Evolutionary conservation across 176 grass and related monocot genomes (phyloP).

Genomic region (Rhynchospora tenuis): DNA sequence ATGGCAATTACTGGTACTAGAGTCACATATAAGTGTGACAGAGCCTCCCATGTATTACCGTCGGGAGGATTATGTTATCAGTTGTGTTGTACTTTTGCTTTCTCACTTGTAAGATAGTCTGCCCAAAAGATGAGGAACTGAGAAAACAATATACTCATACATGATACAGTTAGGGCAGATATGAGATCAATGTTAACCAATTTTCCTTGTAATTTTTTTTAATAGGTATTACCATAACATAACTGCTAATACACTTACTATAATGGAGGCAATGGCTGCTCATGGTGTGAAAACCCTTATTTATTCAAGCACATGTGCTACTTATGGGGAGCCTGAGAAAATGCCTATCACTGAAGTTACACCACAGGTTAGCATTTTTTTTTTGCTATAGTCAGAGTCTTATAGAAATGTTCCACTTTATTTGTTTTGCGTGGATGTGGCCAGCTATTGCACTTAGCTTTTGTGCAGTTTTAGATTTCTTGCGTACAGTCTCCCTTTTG

Average conservation of each 20-base stretch:
- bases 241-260: slow-evolving; percentile 74
- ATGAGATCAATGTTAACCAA: background rate
- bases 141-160: background rate
- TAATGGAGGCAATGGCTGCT: slow-evolving; percentile 87
- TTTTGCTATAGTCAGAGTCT: background rate
- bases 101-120: background rate
- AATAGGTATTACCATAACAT: slow-evolving; percentile 99
- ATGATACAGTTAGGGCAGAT: background rate
- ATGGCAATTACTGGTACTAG: background rate
- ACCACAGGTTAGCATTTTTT: slow-evolving; percentile 61
- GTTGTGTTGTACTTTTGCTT: background rate
- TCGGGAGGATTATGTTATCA: background rate
- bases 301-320: slow-evolving; percentile 96
- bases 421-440: background rate
- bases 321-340: slow-evolving; percentile 88
- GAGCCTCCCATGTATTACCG: background rate
- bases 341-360: slow-evolving; percentile 92
- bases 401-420: background rate
- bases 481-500: background rate
- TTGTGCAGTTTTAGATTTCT: background rate
- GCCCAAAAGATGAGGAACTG: background rate
- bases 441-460: background rate
- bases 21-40: background rate
- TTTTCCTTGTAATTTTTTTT: slow-evolving; percentile 12
- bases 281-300: slow-evolving; percentile 84